Evolutionary conservation across 1,284 basidiomycete genomes (phyloP).

Genomic region (Rhodotorula sp.): DNA sequence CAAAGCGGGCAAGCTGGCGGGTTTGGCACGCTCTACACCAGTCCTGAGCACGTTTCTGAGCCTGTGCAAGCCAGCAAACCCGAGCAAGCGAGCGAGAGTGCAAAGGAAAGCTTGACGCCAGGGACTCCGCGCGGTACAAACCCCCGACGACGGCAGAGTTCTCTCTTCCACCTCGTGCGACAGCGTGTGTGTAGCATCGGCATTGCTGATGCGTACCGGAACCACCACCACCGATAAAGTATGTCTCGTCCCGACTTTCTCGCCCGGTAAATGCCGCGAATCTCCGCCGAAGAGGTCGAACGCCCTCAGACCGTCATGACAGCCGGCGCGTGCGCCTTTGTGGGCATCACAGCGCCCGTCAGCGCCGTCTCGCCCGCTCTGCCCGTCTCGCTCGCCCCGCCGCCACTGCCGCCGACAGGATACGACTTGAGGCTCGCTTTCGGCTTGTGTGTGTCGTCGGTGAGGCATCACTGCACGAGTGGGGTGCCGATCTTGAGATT

Average conservation of each 20-base stretch:
- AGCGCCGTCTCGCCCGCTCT: not conserved
- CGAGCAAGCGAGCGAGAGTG: not conserved
- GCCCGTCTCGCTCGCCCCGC: not conserved
- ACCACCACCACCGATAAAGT: too few species aligned
- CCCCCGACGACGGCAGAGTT: too few species aligned
- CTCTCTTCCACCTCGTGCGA: not conserved
- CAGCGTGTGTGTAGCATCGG: too few species aligned
- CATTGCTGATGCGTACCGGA: too few species aligned
- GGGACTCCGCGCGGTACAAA: too few species aligned
- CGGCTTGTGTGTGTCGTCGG: conserved; percentile 5
- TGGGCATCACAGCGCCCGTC: not conserved
- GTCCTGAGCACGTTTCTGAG: not conserved
- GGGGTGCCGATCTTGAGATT: conserved; percentile 23
- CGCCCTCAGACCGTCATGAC: not conserved
- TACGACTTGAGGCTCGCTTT: not conserved
- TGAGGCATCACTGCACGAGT: conserved; percentile 26
- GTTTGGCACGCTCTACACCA: too few species aligned
- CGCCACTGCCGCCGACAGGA: not conserved
- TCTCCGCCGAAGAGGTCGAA: not conserved
- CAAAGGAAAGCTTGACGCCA: not conserved
- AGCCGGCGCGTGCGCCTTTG: not conserved
- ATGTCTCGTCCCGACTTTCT: too few species aligned
- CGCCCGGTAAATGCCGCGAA: too few species aligned
- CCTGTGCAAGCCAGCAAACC: not conserved
- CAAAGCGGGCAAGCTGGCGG: too few species aligned